A percentile compares a stretch with the other conserved stretches of the same genome.
These are phyloP conservation scores for Sanghuangporus baumii DNA, from an alignment of 1,284 basidiomycete species.

Conservation along the genomic window DNA sequence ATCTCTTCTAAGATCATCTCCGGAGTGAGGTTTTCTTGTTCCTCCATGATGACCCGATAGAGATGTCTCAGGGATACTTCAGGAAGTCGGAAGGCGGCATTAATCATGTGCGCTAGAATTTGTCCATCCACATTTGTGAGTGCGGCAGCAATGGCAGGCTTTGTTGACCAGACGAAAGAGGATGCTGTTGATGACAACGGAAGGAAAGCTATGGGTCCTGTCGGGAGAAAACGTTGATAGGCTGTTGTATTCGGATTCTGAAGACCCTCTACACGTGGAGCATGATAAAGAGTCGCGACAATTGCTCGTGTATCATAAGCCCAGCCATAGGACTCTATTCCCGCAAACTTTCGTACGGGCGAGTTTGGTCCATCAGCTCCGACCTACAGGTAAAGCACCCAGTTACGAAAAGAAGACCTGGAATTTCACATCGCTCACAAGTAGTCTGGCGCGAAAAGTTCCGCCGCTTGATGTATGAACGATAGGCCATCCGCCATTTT, in stretches of 20 bases:
- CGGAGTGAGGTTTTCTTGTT: conserved; percentile 39
- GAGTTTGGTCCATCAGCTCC: conserved; percentile 97
- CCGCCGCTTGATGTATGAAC: conserved; percentile 63
- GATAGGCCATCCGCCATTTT: conserved; percentile 63
- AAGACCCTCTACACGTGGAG: conserved; percentile 46
- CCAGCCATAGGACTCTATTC: conserved; percentile 90
- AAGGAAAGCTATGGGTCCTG: conserved; percentile 93
- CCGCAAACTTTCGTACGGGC: conserved; percentile 84
- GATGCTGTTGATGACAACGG: conserved; percentile 75
- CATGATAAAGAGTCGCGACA: conserved; percentile 82
- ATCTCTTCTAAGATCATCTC: conserved; percentile 54
- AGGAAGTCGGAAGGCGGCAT: conserved; percentile 88
- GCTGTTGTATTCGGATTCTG: conserved; percentile 73
- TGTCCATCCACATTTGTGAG: conserved; percentile 64
- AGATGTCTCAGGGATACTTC: conserved; percentile 71
- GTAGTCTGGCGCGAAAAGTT: conserved; percentile 59
- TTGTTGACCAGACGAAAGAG: conserved; percentile 95
- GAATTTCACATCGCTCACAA: conserved; percentile 44
- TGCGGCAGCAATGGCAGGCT: conserved; percentile 69
- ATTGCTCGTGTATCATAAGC: conserved; percentile 87
- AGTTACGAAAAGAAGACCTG: not conserved
- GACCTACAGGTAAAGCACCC: conserved; percentile 45
- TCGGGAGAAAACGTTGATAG: conserved; percentile 93
- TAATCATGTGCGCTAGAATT: conserved; percentile 74
- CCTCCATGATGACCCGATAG: conserved; percentile 56